These are phyloP conservation scores for Buddleja alternifolia DNA, from an alignment of 257 asterid genomes.

Conservation along the genomic window DNA sequence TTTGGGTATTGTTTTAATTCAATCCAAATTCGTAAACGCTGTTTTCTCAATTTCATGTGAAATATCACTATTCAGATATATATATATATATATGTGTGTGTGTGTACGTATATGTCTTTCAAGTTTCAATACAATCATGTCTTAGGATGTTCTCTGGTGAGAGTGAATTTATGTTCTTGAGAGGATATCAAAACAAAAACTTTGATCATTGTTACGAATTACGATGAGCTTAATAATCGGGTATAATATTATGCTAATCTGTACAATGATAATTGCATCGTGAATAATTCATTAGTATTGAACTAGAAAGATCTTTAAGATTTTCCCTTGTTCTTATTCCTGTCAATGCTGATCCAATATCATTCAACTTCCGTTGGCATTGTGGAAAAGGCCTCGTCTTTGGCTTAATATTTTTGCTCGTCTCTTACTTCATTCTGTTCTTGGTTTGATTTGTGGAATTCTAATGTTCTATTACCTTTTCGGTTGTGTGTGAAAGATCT, in stretches of 20 bases:
- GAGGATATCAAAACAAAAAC: background rate
- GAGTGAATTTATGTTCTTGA: background rate
- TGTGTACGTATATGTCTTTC: too few species aligned
- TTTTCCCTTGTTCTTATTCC: background rate
- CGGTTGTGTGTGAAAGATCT: background rate
- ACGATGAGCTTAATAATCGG: background rate
- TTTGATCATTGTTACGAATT: background rate
- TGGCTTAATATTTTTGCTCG: too few species aligned
- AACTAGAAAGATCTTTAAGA: background rate
- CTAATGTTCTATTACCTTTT: background rate
- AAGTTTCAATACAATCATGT: too few species aligned
- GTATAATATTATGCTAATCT: background rate
- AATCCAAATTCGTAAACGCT: conserved; percentile 5
- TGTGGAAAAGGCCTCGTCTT: too few species aligned
- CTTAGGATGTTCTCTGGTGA: too few species aligned
- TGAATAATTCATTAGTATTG: background rate
- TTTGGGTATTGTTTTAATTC: conserved; percentile 69
- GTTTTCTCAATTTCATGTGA: conserved; percentile 1
- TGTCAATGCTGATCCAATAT: background rate
- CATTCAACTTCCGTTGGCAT: too few species aligned
- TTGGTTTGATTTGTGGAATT: background rate
- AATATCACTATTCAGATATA: background rate
- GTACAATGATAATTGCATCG: background rate
- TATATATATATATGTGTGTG: too few species aligned
- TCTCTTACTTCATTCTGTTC: background rate